Evolutionary conservation across 2,329 filamentous ascomycete genomes (phyloP), one percentile per base, ranked within the genome.

Genomic region (Periconia digitata): DNA sequence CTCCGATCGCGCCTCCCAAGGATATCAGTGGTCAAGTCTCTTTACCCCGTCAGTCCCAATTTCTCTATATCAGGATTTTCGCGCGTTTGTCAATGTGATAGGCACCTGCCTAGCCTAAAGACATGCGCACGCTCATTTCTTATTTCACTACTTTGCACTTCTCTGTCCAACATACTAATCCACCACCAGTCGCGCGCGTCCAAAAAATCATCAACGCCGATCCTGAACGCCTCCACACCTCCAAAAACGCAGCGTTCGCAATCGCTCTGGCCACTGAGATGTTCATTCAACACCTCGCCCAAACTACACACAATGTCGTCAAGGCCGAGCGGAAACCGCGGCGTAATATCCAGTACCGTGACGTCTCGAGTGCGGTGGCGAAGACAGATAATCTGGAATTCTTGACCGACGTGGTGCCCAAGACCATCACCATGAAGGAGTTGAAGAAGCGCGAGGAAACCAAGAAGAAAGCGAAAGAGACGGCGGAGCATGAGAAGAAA

Each of bases 341-440:
- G 47, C 85, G 92, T 51, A 96, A 95, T 65, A 87, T 99, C 53
- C 94, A 97, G 71, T 99, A 99, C 77, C 90, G 90, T 67, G 94
- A 99, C 72, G 81, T 99, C 36, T 90, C 92, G 59, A 89, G 84
- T 63, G 92, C 94, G 22, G 86, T 97, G 46, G 83, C 88, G 7
- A 87, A 90, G 67, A 85, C 91, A 54, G 94, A 97, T 72, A 95
- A 95, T 69, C 86, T 99, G 43, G 92, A 99, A 71, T 99, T 99
- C 67, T 83, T 99, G 13, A 81, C 88, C 54, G 94, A 99, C 72
- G 84, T 95, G 21, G 88, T 96, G 32, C 94, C 94, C 48, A 88
- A 87, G 69, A 96, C 92, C 1, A 83, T 86, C 6, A 85, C 89
- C 15, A 95, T 85, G 76, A 89, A 88, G 67, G 83, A 89, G 58